Percentiles rank a stretch among this genome's conserved stretches.
phyloP scores from a whole-genome alignment of 371 early-diverging fungal species.

The Saksenaea oblongispora region DNA sequence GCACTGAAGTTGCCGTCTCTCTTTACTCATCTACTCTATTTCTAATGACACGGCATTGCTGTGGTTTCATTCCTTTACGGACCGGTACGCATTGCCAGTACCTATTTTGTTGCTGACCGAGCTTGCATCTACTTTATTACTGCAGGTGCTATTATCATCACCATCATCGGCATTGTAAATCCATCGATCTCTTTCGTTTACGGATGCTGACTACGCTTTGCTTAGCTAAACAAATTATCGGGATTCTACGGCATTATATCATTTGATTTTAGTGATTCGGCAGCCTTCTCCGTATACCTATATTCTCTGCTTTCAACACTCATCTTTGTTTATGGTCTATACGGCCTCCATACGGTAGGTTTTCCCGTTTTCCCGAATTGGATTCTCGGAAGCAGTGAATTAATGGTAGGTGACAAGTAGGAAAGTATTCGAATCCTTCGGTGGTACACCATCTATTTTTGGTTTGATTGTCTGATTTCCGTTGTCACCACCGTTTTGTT shows the following conservation, averaged over 20 bases:
- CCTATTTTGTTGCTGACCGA: not conserved
- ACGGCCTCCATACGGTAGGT: slow-evolving; percentile 40
- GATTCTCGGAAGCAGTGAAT: not conserved
- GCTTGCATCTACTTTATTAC: not conserved
- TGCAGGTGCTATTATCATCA: slow-evolving; percentile 39
- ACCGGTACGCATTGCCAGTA: not conserved
- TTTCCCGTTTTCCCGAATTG: not conserved
- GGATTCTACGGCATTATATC: slow-evolving; percentile 48
- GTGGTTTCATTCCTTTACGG: not conserved
- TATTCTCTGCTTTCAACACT: slow-evolving; percentile 32
- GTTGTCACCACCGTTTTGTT: slow-evolving; percentile 32
- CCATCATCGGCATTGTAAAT: slow-evolving; percentile 49
- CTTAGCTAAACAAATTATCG: slow-evolving; percentile 44
- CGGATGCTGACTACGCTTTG: not conserved
- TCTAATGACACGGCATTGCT: slow-evolving; percentile 3
- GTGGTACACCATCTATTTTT: slow-evolving; percentile 43
- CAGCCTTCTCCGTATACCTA: slow-evolving; percentile 30
- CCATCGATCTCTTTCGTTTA: not conserved
- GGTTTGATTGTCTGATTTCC: slow-evolving; percentile 42
- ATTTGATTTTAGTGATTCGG: slow-evolving; percentile 30
- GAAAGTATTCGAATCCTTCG: slow-evolving; percentile 30
- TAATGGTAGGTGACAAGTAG: slow-evolving; percentile 12
- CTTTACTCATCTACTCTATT: not conserved
- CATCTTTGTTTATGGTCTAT: slow-evolving; percentile 37
- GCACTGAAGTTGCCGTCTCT: not conserved